Evolutionary conservation across 1,284 basidiomycete species (phyloP), one percentile per base, ranked within the genome.

Genomic region (Boletus semigastroideus): DNA sequence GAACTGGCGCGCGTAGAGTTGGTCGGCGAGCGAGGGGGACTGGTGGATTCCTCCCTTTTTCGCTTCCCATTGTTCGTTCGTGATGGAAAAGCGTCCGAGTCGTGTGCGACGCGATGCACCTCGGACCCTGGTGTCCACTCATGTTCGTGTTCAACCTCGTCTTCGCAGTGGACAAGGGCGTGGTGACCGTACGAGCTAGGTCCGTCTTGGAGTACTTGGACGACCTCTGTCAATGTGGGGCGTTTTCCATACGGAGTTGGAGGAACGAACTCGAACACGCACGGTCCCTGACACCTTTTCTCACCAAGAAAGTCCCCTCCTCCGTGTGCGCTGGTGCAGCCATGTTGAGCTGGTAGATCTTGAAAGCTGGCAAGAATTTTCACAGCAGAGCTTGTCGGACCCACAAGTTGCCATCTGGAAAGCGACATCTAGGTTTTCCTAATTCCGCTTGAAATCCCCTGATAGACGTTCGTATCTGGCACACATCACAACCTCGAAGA

Each of bases 141-240:
- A 66, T 92, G 90, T 57, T 90, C 72, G 14, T 87, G 77, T 68
- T 90, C 89, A 72, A 92, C 89, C 20, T 75, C 73, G 61, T 78
- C 77, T 49, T 81, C 66, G 67, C 86, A 88, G 72, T 87, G 86
- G 27, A 89, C 84, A 60, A 84, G 86, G 49, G 78, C 78, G 56
- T 81, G 34, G 56, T 81, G 34, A 36, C 71, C 76, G 17, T 86
- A 74, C 0, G 48, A 43, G 33, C 58, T 55, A 33, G 76, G 76
- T 17, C 5, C n/a, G 25, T 25, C 5, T 25, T 25, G 25, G 7
- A 25, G 25, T 7, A 25, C 25, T 25, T 25, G 25, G 25, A 25
- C 25, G 25, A 25, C 25, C 4, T 25, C 25, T 25, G 25, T 25
- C 5, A 25, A 25, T 25, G 25, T 25, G 25, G 25, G 5, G 25